A percentile compares a stretch with the other conserved stretches of the same genome.
These are phyloP conservation scores for Fennellomyces sp. DNA, from an alignment of 371 early-diverging fungal species.

Conservation along the genomic window DNA sequence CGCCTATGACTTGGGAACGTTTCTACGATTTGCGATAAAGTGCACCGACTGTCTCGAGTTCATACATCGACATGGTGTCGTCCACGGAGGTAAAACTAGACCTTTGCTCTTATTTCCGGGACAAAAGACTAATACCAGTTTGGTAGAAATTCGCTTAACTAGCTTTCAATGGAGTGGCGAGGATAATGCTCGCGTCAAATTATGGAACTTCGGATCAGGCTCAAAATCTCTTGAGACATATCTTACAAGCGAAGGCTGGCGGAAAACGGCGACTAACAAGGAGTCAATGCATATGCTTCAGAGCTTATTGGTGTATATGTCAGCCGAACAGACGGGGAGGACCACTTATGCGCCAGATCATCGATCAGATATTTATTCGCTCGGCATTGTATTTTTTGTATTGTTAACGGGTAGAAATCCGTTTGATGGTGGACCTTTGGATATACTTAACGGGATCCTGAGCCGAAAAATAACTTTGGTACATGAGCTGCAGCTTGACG, in stretches of 20 bases:
- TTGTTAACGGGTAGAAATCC: constrained; percentile 53
- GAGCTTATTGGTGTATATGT: constrained; percentile 33
- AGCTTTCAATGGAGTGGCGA: constrained; percentile 46
- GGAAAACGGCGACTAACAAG: constrained; percentile 36
- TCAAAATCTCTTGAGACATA: constrained; percentile 35
- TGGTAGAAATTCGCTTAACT: constrained; percentile 39
- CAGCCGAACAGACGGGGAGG: constrained; percentile 60
- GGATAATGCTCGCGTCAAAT: constrained; percentile 29
- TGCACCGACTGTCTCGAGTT: constrained; percentile 47
- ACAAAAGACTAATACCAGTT: too few species aligned
- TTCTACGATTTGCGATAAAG: constrained; percentile 47
- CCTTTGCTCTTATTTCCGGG: too few species aligned
- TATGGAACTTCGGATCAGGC: constrained; percentile 44
- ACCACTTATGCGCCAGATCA: constrained; percentile 60
- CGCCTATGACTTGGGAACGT: constrained; percentile 43
- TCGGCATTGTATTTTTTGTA: constrained; percentile 56
- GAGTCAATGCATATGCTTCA: constrained; percentile 19
- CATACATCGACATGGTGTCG: constrained; percentile 38
- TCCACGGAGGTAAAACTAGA: too few species aligned
- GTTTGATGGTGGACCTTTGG: constrained; percentile 53
- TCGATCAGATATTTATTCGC: constrained; percentile 58
- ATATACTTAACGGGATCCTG: constrained; percentile 54
- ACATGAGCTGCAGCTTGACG: constrained; percentile 48
- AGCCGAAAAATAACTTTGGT: constrained; percentile 49
- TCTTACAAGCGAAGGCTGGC: constrained; percentile 45